Evolutionary conservation across 2,329 filamentous ascomycete genomes (phyloP), one percentile per base, ranked within the genome.

Genomic region (Tympanopsis confertula): DNA sequence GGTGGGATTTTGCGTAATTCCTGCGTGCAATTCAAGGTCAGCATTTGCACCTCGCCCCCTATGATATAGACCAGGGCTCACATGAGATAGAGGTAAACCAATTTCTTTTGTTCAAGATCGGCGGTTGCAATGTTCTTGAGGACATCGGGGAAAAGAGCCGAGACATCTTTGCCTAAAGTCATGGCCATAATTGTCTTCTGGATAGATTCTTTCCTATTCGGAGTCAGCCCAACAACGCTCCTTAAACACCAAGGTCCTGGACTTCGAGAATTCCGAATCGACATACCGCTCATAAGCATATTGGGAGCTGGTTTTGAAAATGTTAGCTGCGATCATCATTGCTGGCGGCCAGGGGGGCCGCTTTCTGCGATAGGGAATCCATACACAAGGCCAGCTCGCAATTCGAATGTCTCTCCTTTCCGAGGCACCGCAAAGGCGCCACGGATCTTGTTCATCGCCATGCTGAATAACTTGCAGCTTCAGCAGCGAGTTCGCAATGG

Each of bases 131-230:
- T 98, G 56, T 98, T 98, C 73, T 98, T 98, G 46, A 98, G 69
- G 22, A 98, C 91, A 56, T 98, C 91, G 2, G 91, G 91, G 58
- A 98, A 98, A 45, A 98, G 68, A 40, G 88, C 85, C 38, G 91
- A 98, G 42, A 98, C 91, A 64, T 98, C 91, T 63, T 98, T 98
- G 59, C 91, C 91, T 50, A 98, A 62, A 1, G 91, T 98, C 91
- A 98, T 98, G 57, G 91, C 88, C 88, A 96, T 96, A 66, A 98
- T 98, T 46, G 91, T 98, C 72, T 94, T 96, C 59, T 98, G 91
- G 50, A 98, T 98, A 18, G 91, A 85, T 68, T 98, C 91, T 63
- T 98, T 98, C 54, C 87, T 33, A 15, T n/a, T n/a, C 12, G 15
- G 17, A 26, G 7, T 26, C 22, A n/a, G 22, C n/a, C 22, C 7